These are phyloP conservation scores for Rhodosorus marinus DNA, from an alignment of 23 red algal species.

Conservation along the genomic window DNA sequence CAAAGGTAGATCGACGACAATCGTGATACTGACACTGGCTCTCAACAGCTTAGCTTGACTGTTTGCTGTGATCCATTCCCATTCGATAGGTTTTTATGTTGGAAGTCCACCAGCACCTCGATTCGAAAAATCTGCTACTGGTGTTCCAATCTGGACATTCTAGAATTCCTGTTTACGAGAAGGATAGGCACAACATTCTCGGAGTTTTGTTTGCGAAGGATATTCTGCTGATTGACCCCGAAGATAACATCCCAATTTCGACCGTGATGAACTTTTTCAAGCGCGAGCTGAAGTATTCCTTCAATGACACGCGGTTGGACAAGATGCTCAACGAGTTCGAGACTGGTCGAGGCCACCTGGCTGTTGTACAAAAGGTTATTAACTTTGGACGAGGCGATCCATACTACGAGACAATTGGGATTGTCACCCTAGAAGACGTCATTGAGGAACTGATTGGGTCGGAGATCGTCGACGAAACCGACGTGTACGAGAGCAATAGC, in stretches of 20 bases:
- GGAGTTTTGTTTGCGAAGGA: slow-evolving; percentile 81
- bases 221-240: slow-evolving; percentile 86
- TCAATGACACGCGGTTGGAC: slow-evolving; percentile 31
- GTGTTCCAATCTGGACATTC: slow-evolving; percentile 95
- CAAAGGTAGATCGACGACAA: no score
- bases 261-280: slow-evolving; percentile 16
- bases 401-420: slow-evolving; percentile 40
- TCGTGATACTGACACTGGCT: no score
- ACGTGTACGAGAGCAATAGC: slow-evolving; percentile 76
- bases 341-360: slow-evolving; percentile 69
- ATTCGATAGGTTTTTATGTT: slow-evolving; percentile 94
- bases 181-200: slow-evolving; percentile 72
- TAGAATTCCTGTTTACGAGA: slow-evolving; percentile 61
- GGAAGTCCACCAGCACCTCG: slow-evolving; percentile 37
- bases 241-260: slow-evolving; percentile 66
- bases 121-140: slow-evolving; percentile 66
- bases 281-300: slow-evolving; percentile 22
- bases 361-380: slow-evolving; percentile 36
- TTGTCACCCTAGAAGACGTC: slow-evolving; percentile 90
- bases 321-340: slow-evolving; percentile 77
- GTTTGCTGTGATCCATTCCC: no score
- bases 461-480: slow-evolving; percentile 98
- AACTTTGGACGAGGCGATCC: slow-evolving; percentile 16
- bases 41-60: no score
- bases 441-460: slow-evolving; percentile 91